Base-by-base conservation (phyloP, 768 basidiomycete genomes). In the Favolaschia claudopus region DNA sequence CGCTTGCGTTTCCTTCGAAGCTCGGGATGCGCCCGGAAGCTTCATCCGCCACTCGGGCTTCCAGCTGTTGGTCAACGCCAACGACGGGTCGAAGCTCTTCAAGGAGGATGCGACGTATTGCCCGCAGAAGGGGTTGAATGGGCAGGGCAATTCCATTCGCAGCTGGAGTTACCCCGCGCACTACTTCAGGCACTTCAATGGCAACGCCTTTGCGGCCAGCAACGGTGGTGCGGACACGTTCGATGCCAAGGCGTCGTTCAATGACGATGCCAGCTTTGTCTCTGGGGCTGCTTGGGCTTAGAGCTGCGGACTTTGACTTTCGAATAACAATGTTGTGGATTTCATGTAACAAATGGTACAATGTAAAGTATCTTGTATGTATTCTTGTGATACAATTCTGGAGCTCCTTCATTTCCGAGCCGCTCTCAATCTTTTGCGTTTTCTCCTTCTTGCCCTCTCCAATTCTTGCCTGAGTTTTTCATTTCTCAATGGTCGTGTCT, bases 161-260 rank as follows among this genome's bases (percentile, higher is more conserved):
- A 44, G 50, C 2, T 59, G 58, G 58, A 43, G 42, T 32, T 59
- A 37, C 50, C 58, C 58, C 36, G 28, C 58, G 14, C 58, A 47
- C 45, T 59, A 52, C 36, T 52, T 52, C 42, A 40, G 58, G 19
- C 58, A 59, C 37, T 59, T 46, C 37, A 59, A 53, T 42, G 38
- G 27, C 49, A 46, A 45, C 36, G 32, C 39, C n/a, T 58, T 32
- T 40, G 47, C 47, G 14, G 56, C 56, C 39, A 58, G 47, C 47
- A 58, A 58, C 47, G 56, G 58, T 27, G 58, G 58, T 39, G 33
- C 45, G 36, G 20, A 36, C 28, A 33, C 27, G 14, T 59, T 59
- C 40, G 58, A 59, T 53, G 28, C 58, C 25, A 36, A 49, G 22
- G 27, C 58, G 42, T 33, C 34, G 34, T 56, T 47, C 34, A 56